A percentile compares a stretch with the other conserved stretches of the same genome.
Conservation (phyloP, 106 monocot genomes). For the Dioscorea alata region DNA sequence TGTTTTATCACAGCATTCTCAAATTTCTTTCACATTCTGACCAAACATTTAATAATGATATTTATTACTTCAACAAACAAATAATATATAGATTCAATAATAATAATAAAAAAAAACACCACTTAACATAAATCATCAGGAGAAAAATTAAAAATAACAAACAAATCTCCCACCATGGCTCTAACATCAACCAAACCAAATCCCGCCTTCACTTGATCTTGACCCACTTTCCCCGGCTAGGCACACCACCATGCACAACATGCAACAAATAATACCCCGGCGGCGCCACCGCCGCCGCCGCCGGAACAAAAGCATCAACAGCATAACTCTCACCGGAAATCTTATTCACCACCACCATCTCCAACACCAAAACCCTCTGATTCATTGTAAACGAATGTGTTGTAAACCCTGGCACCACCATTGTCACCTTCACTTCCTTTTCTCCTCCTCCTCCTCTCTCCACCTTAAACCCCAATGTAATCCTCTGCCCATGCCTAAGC, state of each 20-base stretch:
- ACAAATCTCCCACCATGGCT: no score
- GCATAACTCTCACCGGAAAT: not conserved
- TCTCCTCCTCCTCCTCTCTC: not conserved
- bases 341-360: not conserved
- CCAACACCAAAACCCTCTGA: conserved; percentile 13
- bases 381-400: conserved; percentile 17
- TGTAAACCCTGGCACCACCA: conserved; percentile 11
- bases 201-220: not conserved
- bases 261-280: conserved; percentile 17
- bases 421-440: not conserved
- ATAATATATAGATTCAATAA: no score
- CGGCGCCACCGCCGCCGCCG: not conserved
- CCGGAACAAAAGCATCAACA: not conserved
- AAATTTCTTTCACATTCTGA: no score
- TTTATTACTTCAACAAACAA: no score
- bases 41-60: no score
- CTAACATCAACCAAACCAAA: no score
- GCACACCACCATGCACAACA: conserved; percentile 13
- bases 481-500: not conserved
- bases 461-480: not conserved
- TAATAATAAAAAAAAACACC: no score
- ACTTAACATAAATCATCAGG: no score
- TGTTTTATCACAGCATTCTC: no score
- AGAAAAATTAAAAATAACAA: no score
- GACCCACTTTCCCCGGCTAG: conserved; percentile 8